Conservation (phyloP, 495 filamentous ascomycete species). For the Annulohypoxylon maeteangense region DNA sequence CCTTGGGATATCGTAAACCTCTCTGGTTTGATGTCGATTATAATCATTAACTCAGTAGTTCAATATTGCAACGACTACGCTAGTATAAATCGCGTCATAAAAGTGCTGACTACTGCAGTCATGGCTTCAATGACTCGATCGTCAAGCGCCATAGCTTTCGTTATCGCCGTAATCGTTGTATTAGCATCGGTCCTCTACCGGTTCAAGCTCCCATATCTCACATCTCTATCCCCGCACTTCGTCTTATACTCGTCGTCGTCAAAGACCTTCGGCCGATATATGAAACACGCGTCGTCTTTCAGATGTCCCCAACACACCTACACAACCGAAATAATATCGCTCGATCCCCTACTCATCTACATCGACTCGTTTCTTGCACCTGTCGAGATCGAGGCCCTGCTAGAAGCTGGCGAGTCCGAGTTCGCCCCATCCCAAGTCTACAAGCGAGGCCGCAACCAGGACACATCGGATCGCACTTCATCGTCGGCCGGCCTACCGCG, state of each 20-base stretch:
- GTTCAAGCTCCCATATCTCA: slow-evolving; percentile 6
- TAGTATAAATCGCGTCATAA: not conserved
- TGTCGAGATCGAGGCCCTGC: slow-evolving; percentile 50
- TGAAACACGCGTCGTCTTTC: slow-evolving; percentile 11
- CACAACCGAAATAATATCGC: slow-evolving; percentile 55
- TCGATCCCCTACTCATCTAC: slow-evolving; percentile 60
- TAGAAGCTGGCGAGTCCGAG: slow-evolving; percentile 50
- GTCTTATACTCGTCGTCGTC: slow-evolving; percentile 8
- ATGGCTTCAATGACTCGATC: slow-evolving; percentile 23
- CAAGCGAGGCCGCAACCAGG: slow-evolving; percentile 51
- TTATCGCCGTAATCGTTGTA: slow-evolving; percentile 7
- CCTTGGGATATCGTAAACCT: not conserved
- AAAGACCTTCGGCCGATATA: not conserved
- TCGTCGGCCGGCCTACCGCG: slow-evolving; percentile 57
- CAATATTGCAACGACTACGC: not conserved
- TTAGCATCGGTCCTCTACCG: slow-evolving; percentile 20
- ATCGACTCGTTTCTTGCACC: slow-evolving; percentile 55
- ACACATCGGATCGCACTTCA: slow-evolving; percentile 55
- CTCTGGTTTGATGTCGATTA: not conserved
- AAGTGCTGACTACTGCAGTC: not conserved
- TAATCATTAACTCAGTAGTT: not conserved
- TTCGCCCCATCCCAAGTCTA: slow-evolving; percentile 56
- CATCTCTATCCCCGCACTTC: slow-evolving; percentile 6
- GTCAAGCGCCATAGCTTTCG: slow-evolving; percentile 4
- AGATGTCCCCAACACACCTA: slow-evolving; percentile 52